Conservation (phyloP, 345 rosid genomes). For the Erodium maritimum region DNA sequence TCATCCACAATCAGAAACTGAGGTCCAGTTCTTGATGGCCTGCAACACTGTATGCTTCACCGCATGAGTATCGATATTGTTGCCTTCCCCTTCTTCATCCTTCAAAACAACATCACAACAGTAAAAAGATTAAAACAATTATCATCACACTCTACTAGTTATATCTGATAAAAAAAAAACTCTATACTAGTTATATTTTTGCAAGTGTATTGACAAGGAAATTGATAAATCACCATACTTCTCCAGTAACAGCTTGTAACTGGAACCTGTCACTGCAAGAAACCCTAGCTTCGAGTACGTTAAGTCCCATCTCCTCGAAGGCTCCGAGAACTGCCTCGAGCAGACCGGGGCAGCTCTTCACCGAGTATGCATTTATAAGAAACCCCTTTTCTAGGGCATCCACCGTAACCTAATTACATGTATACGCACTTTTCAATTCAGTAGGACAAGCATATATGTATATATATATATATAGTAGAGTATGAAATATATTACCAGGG, state of each 20-base stretch:
- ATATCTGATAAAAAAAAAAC: background rate
- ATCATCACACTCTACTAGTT: background rate
- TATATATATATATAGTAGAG: too few species aligned
- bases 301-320: slow-evolving; percentile 62
- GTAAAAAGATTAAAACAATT: too few species aligned
- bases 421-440: too few species aligned
- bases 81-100: slow-evolving; percentile 11
- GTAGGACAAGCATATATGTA: too few species aligned
- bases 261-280: slow-evolving; percentile 45
- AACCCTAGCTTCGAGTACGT: slow-evolving; percentile 65
- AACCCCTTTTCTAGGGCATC: slow-evolving; percentile 47
- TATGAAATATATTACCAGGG: too few species aligned
- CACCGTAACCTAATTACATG: slow-evolving; percentile 46
- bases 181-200: background rate
- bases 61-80: slow-evolving; percentile 40
- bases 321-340: slow-evolving; percentile 53
- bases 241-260: slow-evolving; percentile 43
- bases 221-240: slow-evolving; percentile 25
- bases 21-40: slow-evolving; percentile 39
- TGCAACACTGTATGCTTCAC: slow-evolving; percentile 37
- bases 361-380: slow-evolving; percentile 34
- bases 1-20: too few species aligned
- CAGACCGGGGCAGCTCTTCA: slow-evolving; percentile 35
- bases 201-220: background rate
- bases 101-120: slow-evolving; percentile 7